A percentile compares a stretch with the other conserved stretches of the same genome.
Conservation (phyloP, 2,329 filamentous ascomycete genomes). For the Phyllosticta paracitricarpa region DNA sequence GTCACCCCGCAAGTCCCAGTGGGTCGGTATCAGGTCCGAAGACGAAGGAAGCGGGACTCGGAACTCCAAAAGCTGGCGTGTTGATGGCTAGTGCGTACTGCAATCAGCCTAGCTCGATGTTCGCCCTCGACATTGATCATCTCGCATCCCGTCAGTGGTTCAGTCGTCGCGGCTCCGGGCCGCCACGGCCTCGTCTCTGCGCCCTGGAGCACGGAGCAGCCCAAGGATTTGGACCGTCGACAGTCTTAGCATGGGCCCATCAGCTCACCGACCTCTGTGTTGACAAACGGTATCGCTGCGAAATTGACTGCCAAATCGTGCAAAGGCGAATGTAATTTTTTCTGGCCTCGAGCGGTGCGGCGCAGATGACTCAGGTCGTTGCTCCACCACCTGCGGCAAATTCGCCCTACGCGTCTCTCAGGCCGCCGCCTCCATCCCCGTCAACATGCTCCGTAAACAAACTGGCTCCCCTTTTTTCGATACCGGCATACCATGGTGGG, state of each 20-base stretch:
- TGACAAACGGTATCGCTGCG: background rate
- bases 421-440: background rate
- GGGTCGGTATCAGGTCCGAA: background rate
- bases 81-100: background rate
- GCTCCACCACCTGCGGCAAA: background rate
- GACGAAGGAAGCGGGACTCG: background rate
- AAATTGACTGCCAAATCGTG: background rate
- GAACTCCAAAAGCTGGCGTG: background rate
- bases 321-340: background rate
- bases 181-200: background rate
- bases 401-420: background rate
- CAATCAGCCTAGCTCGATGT: background rate
- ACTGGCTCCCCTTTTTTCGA: background rate
- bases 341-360: background rate
- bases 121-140: background rate
- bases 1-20: background rate
- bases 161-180: background rate
- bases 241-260: background rate
- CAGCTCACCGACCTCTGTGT: background rate
- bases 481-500: background rate
- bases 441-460: background rate
- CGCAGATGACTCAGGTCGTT: background rate
- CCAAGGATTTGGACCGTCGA: background rate
- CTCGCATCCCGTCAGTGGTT: background rate
- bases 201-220: background rate